phyloP scores from a whole-genome alignment of 257 asterid species.

The Henckelia pumila region DNA sequence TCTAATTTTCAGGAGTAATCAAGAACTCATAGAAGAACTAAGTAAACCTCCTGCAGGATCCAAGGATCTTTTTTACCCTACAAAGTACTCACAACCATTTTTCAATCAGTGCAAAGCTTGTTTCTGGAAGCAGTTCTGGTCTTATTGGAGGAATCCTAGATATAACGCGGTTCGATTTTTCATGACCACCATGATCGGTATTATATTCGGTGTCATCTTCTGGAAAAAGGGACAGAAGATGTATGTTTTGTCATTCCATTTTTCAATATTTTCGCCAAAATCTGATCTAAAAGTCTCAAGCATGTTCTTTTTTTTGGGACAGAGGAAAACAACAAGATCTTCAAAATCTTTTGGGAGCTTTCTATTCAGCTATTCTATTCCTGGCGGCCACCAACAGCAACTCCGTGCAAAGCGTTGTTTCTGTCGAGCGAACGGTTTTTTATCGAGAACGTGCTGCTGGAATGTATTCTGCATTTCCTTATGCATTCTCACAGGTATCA shows the following conservation, averaged over 20 bases:
- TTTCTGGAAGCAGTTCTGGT: constrained; percentile 56
- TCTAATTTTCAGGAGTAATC: constrained; percentile 36
- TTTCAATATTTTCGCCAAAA: too few relatives aligned
- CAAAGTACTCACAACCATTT: constrained; percentile 42
- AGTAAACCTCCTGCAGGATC: constrained; percentile 46
- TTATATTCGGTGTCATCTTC: constrained; percentile 45
- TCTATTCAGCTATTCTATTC: constrained; percentile 36
- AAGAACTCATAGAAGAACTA: constrained; percentile 44
- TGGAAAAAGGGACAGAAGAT: constrained; percentile 41
- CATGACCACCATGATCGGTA: constrained; percentile 37
- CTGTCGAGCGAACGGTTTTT: constrained; percentile 37
- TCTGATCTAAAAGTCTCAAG: too few relatives aligned
- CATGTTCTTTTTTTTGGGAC: too few relatives aligned
- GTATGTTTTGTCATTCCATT: constrained; percentile 23
- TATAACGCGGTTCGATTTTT: constrained; percentile 45
- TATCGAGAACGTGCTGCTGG: constrained; percentile 47
- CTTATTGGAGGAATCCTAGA: constrained; percentile 51
- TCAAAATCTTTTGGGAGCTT: constrained; percentile 40
- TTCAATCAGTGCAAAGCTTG: constrained; percentile 52
- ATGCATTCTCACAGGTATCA: constrained; percentile 42
- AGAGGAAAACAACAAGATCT: constrained; percentile 38
- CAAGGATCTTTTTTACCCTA: constrained; percentile 40
- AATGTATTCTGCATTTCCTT: constrained; percentile 42
- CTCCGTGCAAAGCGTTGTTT: constrained; percentile 32
- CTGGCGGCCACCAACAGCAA: constrained; percentile 30